Evolutionary conservation across 345 rosid genomes (phyloP).

Genomic region (Bruguiera sexangula): DNA sequence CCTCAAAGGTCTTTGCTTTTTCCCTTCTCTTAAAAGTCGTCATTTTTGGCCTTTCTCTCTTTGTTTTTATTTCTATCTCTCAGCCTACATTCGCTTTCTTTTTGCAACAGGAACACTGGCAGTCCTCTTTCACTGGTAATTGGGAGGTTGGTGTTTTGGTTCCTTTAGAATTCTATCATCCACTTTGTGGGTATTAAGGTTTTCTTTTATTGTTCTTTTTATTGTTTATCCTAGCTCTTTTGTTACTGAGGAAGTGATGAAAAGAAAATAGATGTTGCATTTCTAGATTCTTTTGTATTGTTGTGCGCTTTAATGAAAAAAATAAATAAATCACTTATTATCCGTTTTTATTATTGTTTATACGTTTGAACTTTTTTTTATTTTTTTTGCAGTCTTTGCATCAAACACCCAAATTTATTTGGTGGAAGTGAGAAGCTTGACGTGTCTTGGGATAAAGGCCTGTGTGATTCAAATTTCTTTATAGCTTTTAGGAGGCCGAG

Average conservation of each 20-base stretch:
- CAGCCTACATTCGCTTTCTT: background rate
- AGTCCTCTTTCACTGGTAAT: constrained; percentile 85
- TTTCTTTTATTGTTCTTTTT: background rate
- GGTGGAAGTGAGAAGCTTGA: constrained; percentile 99
- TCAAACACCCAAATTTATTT: constrained; percentile 91
- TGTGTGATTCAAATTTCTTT: constrained; percentile 78
- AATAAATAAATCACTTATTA: too few species aligned
- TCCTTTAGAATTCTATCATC: background rate
- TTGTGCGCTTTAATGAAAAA: too few species aligned
- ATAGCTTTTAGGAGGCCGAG: constrained; percentile 88
- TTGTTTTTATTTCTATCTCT: background rate
- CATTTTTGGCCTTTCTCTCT: background rate
- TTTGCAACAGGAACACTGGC: constrained; percentile 44
- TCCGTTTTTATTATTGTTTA: too few species aligned
- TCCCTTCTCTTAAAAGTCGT: background rate
- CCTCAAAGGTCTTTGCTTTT: constrained; percentile 57
- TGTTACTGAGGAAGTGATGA: too few species aligned
- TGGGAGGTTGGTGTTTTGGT: constrained; percentile 59
- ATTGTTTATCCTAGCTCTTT: background rate
- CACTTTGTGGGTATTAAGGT: background rate
- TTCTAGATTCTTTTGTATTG: too few species aligned
- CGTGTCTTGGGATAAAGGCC: constrained; percentile 87
- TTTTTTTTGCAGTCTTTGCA: constrained; percentile 64
- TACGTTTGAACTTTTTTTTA: constrained; percentile 1
- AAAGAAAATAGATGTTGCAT: too few species aligned